phyloP scores from a whole-genome alignment of 306 rosid species.

The Fragaria iinumae region DNA sequence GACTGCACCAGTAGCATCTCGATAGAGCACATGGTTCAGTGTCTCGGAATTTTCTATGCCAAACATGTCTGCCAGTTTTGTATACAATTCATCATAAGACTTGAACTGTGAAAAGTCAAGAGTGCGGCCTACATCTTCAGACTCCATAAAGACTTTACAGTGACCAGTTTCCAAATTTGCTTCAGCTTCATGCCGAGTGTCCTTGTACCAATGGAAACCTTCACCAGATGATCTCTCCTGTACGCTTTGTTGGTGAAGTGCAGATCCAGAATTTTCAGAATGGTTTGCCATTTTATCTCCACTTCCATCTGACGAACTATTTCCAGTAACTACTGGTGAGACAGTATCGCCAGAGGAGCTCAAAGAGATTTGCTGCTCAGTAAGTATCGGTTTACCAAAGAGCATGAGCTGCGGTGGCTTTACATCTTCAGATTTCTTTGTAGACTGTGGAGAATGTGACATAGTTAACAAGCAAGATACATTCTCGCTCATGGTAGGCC shows the following conservation, averaged over 20 bases:
- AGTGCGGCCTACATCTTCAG: constrained; percentile 71
- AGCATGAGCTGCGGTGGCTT: constrained; percentile 73
- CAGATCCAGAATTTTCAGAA: constrained; percentile 56
- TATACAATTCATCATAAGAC: constrained; percentile 60
- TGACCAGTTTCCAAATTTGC: constrained; percentile 56
- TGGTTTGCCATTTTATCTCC: constrained; percentile 42
- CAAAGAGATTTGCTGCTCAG: constrained; percentile 66
- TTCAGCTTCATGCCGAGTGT: constrained; percentile 47
- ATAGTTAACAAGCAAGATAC: constrained; percentile 64
- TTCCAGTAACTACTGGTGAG: constrained; percentile 59
- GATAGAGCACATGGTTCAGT: constrained; percentile 56
- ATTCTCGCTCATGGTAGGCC: constrained; percentile 55
- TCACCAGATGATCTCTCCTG: constrained; percentile 53
- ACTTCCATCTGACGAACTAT: constrained; percentile 71
- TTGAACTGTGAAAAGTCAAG: constrained; percentile 61
- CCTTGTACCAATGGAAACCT: constrained; percentile 53
- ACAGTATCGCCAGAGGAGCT: constrained; percentile 65
- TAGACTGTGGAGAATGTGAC: constrained; percentile 49
- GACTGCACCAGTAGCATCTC: constrained; percentile 56
- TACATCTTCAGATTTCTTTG: constrained; percentile 43
- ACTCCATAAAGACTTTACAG: constrained; percentile 75
- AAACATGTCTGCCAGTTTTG: constrained; percentile 71
- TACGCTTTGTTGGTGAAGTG: constrained; percentile 44
- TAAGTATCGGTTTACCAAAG: constrained; percentile 73
- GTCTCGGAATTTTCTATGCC: constrained; percentile 64